Percentiles rank a stretch among this genome's conserved stretches.
Evolutionary conservation across 2,329 filamentous ascomycete species (phyloP).

Genomic region (Colletotrichum phormii): DNA sequence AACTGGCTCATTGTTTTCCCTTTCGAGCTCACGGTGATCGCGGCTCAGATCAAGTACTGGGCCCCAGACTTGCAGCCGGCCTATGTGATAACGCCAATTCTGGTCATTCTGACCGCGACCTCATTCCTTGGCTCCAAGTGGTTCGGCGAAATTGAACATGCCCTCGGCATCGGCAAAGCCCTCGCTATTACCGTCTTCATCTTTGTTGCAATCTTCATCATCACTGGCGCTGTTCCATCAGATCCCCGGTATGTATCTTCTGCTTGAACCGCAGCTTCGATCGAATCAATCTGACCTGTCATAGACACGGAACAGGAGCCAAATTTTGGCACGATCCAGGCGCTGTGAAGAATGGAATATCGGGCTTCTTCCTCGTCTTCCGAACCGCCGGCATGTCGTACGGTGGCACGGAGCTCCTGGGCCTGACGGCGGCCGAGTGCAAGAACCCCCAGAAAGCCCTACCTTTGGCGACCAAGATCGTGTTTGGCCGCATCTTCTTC

Average conservation of each 20-base stretch:
- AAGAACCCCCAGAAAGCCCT: constrained; percentile 69
- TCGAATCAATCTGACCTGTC: neutral
- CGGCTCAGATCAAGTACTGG: constrained; percentile 47
- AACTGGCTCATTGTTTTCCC: constrained; percentile 51
- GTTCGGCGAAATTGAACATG: constrained; percentile 62
- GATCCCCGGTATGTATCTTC: constrained; percentile 51
- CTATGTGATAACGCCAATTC: constrained; percentile 51
- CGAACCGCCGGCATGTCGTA: constrained; percentile 58
- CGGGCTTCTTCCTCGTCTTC: constrained; percentile 57
- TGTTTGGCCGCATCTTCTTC: constrained; percentile 67
- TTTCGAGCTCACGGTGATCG: constrained; percentile 51
- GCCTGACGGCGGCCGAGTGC: constrained; percentile 56
- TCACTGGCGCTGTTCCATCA: constrained; percentile 59
- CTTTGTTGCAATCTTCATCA: constrained; percentile 64
- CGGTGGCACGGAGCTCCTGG: constrained; percentile 58
- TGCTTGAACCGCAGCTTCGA: constrained; percentile 49
- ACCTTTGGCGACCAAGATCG: constrained; percentile 87
- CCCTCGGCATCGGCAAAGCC: constrained; percentile 64
- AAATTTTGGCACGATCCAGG: constrained; percentile 62
- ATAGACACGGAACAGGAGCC: constrained; percentile 41
- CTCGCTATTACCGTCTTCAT: constrained; percentile 66
- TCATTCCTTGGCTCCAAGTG: constrained; percentile 59
- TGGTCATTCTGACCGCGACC: constrained; percentile 52
- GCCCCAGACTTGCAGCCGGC: constrained; percentile 38
- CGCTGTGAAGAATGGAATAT: constrained; percentile 54